Evolutionary conservation across 441 rosid genomes (phyloP).

Genomic region (Populus hybrid): DNA sequence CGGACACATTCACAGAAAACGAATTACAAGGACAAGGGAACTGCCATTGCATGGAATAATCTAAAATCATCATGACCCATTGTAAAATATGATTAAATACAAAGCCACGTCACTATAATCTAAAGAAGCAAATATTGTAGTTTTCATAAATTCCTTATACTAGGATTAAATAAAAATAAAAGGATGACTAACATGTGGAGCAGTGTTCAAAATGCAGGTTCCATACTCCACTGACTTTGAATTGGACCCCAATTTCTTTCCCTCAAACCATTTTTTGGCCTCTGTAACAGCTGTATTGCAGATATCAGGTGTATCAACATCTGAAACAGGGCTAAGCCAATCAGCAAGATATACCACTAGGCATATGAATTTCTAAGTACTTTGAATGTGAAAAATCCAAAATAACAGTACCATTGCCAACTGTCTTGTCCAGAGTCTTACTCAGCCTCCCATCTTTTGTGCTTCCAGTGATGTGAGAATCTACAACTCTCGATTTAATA

Average conservation of each 20-base stretch:
- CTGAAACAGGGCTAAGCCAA: slow-evolving; percentile 31
- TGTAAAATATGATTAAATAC: not conserved
- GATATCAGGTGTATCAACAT: slow-evolving; percentile 43
- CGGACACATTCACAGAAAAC: not conserved
- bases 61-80: not conserved
- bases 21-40: not conserved
- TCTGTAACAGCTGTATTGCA: slow-evolving; percentile 52
- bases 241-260: slow-evolving; percentile 62
- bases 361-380: slow-evolving; percentile 12
- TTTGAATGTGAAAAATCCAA: slow-evolving; percentile 22
- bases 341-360: slow-evolving; percentile 16
- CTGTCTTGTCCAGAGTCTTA: slow-evolving; percentile 22
- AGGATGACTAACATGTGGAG: slow-evolving; percentile 41
- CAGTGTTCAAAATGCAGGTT: slow-evolving; percentile 36
- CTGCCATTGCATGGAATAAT: not conserved
- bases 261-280: slow-evolving; percentile 79
- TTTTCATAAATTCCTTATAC: not conserved
- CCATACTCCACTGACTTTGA: slow-evolving; percentile 51
- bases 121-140: not conserved
- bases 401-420: slow-evolving; percentile 42
- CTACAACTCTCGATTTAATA: slow-evolving; percentile 72
- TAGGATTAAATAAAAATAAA: not conserved
- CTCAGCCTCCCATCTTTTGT: slow-evolving; percentile 20
- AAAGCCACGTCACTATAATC: not conserved
- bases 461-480: slow-evolving; percentile 31